These are phyloP conservation scores for Bigelowiella natans DNA, from an alignment of 78 protist species.

Conservation along the genomic window DNA sequence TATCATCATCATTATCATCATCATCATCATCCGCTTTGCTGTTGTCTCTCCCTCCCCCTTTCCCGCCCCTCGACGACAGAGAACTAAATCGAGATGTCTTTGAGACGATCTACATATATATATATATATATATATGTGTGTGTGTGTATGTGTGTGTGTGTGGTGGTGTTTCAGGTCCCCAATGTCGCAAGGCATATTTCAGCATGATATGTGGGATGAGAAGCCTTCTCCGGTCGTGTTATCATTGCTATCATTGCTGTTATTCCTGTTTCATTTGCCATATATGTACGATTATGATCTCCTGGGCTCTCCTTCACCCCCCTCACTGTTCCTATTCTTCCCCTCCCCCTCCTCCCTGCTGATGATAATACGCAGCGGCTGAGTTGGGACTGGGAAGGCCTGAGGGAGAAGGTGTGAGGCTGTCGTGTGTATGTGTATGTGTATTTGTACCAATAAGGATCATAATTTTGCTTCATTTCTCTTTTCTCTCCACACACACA, in stretches of 20 bases:
- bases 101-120: constrained; percentile 73
- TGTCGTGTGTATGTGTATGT: neutral
- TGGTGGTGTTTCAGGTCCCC: constrained; percentile 66
- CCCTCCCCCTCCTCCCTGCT: no score
- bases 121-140: neutral
- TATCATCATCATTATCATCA: no score
- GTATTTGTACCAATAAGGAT: neutral
- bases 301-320: no score
- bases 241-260: no score
- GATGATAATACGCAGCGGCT: neutral
- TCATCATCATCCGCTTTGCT: no score
- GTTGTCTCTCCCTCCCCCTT: no score
- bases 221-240: constrained; percentile 35
- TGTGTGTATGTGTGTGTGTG: neutral
- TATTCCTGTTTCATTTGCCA: no score
- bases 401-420: neutral
- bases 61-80: no score
- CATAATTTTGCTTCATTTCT: no score
- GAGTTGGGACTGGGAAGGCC: constrained; percentile 1
- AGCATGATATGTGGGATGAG: constrained; percentile 93
- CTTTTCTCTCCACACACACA: no score
- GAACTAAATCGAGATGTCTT: constrained; percentile 81
- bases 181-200: constrained; percentile 70
- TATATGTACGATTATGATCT: no score
- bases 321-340: no score